A percentile compares a stretch with the other conserved stretches of the same genome.
phyloP scores from a whole-genome alignment of 2,329 filamentous ascomycete genomes.

The Coniochaeta prunicola region DNA sequence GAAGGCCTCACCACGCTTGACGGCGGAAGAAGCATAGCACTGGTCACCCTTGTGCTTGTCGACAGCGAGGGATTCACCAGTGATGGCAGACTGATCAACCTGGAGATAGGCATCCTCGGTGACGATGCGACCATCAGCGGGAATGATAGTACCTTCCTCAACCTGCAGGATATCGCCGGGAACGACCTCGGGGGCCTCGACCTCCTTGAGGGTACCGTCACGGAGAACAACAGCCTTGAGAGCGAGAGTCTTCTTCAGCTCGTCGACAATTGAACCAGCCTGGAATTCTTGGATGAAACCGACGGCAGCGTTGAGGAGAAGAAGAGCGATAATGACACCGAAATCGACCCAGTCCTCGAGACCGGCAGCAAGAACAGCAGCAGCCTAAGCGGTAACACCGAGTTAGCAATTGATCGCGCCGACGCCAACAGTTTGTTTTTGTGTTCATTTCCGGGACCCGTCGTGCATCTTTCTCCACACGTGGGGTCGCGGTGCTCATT shows the following conservation, averaged over 20 bases:
- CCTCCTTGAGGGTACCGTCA: constrained; percentile 68
- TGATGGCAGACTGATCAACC: constrained; percentile 88
- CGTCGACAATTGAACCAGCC: constrained; percentile 83
- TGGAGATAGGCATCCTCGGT: constrained; percentile 80
- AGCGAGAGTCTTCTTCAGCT: constrained; percentile 82
- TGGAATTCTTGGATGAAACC: constrained; percentile 88
- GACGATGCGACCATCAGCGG: constrained; percentile 79
- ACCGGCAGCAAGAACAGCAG: constrained; percentile 74
- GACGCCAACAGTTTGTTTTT: neutral
- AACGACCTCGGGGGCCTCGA: constrained; percentile 77
- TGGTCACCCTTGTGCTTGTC: constrained; percentile 79
- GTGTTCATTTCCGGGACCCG: neutral
- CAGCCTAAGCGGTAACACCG: constrained; percentile 38
- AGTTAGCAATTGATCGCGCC: constrained; percentile 10
- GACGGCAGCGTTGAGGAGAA: constrained; percentile 77
- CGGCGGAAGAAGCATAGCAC: constrained; percentile 77
- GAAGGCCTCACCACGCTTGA: constrained; percentile 86
- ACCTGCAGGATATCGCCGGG: constrained; percentile 86
- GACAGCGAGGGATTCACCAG: constrained; percentile 84
- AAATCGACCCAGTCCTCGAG: constrained; percentile 89
- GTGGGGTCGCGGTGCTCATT: neutral
- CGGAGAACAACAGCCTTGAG: constrained; percentile 83
- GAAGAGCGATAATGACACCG: constrained; percentile 78
- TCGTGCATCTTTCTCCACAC: neutral
- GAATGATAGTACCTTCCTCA: constrained; percentile 88